A percentile compares a stretch with the other conserved stretches of the same genome.
These are phyloP conservation scores for Agrostemma githago DNA, from an alignment of 148 eudicot genomes.

Conservation along the genomic window DNA sequence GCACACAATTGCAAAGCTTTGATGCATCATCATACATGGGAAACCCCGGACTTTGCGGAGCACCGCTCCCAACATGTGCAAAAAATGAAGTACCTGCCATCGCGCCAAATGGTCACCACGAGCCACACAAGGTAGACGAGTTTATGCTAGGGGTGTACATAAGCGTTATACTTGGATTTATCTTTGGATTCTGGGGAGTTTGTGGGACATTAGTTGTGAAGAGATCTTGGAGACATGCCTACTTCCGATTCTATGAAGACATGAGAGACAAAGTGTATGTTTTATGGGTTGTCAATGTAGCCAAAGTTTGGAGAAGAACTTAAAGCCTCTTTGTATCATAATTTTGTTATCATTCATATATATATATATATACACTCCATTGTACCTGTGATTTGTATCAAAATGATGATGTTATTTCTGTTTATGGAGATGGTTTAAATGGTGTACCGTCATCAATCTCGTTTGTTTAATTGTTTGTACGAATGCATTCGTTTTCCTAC, in stretches of 20 bases:
- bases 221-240: conserved; percentile 19
- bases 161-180: too few species aligned
- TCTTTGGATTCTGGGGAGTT: conserved; percentile 20
- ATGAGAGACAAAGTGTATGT: not conserved
- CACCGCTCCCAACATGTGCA: not conserved
- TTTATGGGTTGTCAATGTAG: too few species aligned
- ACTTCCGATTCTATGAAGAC: conserved; percentile 12
- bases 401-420: too few species aligned
- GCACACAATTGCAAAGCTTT: not conserved
- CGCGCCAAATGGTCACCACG: not conserved
- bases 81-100: not conserved
- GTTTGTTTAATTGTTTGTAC: too few species aligned
- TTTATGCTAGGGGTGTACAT: not conserved
- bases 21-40: conserved; percentile 5
- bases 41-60: conserved; percentile 10
- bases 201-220: conserved; percentile 21
- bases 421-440: not conserved
- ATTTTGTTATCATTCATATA: too few species aligned
- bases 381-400: too few species aligned
- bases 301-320: too few species aligned
- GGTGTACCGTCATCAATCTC: too few species aligned
- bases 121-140: not conserved
- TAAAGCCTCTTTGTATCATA: too few species aligned
- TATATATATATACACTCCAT: too few species aligned
- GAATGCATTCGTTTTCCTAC: too few species aligned